phyloP scores from a whole-genome alignment of 441 rosid genomes.

The Syzygium syzygioides region DNA sequence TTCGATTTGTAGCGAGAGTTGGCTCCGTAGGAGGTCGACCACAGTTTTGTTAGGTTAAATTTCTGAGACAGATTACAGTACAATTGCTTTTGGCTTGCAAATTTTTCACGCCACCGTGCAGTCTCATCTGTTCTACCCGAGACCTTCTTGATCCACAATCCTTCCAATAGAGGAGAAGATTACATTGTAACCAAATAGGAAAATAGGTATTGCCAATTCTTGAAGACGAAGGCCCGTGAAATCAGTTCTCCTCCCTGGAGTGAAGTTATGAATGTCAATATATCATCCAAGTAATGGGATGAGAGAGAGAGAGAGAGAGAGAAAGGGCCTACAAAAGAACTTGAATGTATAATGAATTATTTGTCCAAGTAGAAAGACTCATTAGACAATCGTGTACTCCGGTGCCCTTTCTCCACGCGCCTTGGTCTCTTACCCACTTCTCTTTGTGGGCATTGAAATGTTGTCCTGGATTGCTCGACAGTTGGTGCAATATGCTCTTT shows the following conservation, averaged over 20 bases:
- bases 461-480: rapidly evolving
- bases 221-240: not conserved
- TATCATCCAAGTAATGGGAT: not conserved
- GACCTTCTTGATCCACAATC: not conserved
- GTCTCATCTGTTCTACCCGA: not conserved
- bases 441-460: not conserved
- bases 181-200: not conserved
- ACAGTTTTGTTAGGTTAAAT: not conserved
- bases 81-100: not conserved
- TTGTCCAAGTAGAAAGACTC: not conserved
- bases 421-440: not conserved
- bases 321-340: not conserved
- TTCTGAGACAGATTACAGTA: not conserved
- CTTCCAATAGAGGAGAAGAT: not conserved
- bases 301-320: not conserved
- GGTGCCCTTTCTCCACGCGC: not conserved
- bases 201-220: not conserved
- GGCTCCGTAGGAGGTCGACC: not conserved
- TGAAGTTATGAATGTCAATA: not conserved
- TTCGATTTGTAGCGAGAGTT: not conserved
- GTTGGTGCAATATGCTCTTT: not conserved
- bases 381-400: not conserved
- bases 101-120: not conserved
- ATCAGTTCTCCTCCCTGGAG: not conserved
- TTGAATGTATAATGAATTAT: not conserved